phyloP scores from a whole-genome alignment of 345 rosid genomes.

The Conringia planisiliqua region DNA sequence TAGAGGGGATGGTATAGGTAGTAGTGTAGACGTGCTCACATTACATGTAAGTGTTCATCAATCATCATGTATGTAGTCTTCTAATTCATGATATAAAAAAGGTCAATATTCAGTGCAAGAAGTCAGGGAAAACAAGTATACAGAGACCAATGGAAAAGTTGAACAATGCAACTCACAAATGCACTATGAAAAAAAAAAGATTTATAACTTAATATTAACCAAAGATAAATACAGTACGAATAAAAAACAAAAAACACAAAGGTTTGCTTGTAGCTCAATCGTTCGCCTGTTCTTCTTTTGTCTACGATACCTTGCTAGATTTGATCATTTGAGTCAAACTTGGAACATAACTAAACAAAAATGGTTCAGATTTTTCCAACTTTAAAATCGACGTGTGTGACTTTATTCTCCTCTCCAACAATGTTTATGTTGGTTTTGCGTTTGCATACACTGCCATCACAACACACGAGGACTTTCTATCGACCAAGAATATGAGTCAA shows the following conservation, averaged over 20 bases:
- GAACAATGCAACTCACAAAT: too few species aligned
- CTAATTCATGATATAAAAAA: constrained; percentile 22
- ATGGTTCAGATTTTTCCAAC: background rate
- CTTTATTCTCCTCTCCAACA: background rate
- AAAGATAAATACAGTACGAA: too few species aligned
- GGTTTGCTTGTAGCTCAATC: background rate
- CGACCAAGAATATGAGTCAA: background rate
- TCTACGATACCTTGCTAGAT: background rate
- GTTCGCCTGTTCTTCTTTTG: background rate
- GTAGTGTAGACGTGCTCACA: constrained; percentile 13
- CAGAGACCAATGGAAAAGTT: too few species aligned
- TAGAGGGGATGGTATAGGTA: constrained; percentile 31
- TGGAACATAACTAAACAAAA: background rate
- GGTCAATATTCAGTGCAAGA: too few species aligned
- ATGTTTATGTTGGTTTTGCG: background rate
- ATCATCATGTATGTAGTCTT: constrained; percentile 17
- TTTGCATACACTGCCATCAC: too few species aligned
- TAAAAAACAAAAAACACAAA: too few species aligned
- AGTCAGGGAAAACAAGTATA: too few species aligned
- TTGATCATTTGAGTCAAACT: background rate
- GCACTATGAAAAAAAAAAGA: too few species aligned
- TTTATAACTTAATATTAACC: too few species aligned
- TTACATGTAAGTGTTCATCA: constrained; percentile 3
- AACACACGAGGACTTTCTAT: background rate
- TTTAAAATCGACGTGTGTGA: background rate